Evolutionary conservation across 495 filamentous ascomycete species (phyloP).

Genomic region (Aspergillus nanangensis): DNA sequence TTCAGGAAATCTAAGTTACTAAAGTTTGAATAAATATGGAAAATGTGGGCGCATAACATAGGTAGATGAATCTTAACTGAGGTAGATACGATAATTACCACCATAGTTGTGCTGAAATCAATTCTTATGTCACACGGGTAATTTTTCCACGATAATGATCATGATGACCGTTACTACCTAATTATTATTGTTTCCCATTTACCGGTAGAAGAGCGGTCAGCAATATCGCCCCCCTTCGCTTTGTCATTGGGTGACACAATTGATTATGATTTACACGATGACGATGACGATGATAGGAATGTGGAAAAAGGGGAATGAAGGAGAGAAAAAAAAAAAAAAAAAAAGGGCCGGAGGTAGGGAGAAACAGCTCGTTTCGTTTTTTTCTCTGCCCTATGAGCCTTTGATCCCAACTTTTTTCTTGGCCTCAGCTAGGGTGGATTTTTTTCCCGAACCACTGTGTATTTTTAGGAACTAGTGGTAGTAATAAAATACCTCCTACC

Average conservation of each 20-base stretch:
- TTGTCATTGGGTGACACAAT: background rate
- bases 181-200: background rate
- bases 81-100: too few species aligned
- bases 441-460: background rate
- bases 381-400: background rate
- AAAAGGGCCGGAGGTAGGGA: background rate
- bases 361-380: background rate
- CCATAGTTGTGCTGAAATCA: too few species aligned
- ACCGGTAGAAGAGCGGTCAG: constrained; percentile 11
- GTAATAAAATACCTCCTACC: background rate
- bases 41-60: too few species aligned
- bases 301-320: too few species aligned
- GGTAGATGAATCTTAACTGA: too few species aligned
- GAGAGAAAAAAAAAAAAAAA: too few species aligned
- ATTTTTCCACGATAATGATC: background rate
- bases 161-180: too few species aligned
- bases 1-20: too few species aligned
- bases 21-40: too few species aligned
- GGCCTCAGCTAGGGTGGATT: background rate
- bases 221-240: too few species aligned
- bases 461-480: background rate
- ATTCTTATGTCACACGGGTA: background rate
- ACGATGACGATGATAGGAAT: too few species aligned
- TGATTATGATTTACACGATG: too few species aligned
- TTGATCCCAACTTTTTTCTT: background rate